These are phyloP conservation scores for Hypericum androsaemum DNA, from an alignment of 345 rosid genomes.

Conservation along the genomic window DNA sequence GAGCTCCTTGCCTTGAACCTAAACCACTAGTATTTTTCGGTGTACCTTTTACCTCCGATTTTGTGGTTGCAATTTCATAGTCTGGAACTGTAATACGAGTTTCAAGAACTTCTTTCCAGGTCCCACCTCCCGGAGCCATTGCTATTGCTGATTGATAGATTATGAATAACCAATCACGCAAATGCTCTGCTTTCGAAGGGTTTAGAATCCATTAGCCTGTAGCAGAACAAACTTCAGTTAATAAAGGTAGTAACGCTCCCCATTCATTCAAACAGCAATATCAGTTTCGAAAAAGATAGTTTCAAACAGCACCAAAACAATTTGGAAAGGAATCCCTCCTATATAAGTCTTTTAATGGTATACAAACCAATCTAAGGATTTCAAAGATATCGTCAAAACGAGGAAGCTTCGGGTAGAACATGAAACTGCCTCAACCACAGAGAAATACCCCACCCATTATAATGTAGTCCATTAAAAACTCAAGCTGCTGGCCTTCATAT, in stretches of 20 bases:
- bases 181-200: constrained; percentile 4
- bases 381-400: too few species aligned
- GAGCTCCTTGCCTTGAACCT: constrained; percentile 28
- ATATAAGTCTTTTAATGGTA: too few species aligned
- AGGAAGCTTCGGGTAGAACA: too few species aligned
- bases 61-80: constrained; percentile 15
- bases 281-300: too few species aligned
- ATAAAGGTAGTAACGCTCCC: not conserved
- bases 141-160: constrained; percentile 9
- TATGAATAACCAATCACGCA: constrained; percentile 3
- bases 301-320: too few species aligned
- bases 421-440: too few species aligned
- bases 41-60: constrained; percentile 18
- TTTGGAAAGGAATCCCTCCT: too few species aligned
- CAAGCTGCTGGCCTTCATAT: too few species aligned
- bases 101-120: constrained; percentile 37
- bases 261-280: too few species aligned
- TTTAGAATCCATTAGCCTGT: constrained; percentile 14
- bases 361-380: too few species aligned
- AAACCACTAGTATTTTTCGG: constrained; percentile 17
- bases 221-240: constrained; percentile 3
- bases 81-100: constrained; percentile 15
- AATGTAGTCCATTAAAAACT: too few species aligned
- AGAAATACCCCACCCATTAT: too few species aligned
- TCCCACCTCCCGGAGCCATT: constrained; percentile 43